Conservation (phyloP, 495 filamentous ascomycete genomes). For the Parathielavia hyrcaniae region DNA sequence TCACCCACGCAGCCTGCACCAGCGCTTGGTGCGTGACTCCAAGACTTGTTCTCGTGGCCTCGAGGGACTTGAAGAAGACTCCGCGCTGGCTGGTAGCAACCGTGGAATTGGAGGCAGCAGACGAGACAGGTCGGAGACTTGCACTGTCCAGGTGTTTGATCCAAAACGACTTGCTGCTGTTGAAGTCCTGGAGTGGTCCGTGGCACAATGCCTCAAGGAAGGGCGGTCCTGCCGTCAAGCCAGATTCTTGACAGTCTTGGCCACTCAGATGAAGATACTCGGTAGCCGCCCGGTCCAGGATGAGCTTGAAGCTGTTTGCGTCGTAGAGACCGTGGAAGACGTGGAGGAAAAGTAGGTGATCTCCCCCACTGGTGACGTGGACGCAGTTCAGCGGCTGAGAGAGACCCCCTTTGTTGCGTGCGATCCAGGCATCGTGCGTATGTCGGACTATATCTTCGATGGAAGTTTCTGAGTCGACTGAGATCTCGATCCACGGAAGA, state of each 20-base stretch:
- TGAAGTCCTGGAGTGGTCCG: conserved; percentile 52
- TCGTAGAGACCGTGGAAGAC: conserved; percentile 90
- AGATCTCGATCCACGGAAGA: conserved; percentile 45
- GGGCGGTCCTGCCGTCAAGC: conserved; percentile 23
- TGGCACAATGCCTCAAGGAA: conserved; percentile 50
- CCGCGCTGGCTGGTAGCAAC: conserved; percentile 16
- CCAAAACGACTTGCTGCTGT: conserved; percentile 64
- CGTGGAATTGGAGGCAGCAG: conserved; percentile 19
- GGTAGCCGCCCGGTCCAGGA: conserved; percentile 53
- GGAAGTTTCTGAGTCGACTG: conserved; percentile 21
- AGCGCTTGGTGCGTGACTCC: conserved; percentile 70
- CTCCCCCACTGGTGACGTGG: conserved; percentile 29
- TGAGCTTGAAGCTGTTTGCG: conserved; percentile 64
- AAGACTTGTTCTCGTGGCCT: conserved; percentile 47
- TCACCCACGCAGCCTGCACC: conserved; percentile 63
- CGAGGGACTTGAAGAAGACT: conserved; percentile 33
- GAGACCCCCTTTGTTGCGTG: conserved; percentile 24
- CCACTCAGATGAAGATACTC: conserved; percentile 34
- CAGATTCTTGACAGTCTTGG: conserved; percentile 2
- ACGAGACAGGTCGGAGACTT: conserved; percentile 30
- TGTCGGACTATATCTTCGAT: conserved; percentile 29
- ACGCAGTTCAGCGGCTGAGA: conserved; percentile 35
- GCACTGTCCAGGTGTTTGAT: conserved; percentile 44
- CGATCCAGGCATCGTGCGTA: conserved; percentile 40
- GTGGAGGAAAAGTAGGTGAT: conserved; percentile 48